Base-by-base conservation (phyloP, 2,329 filamentous ascomycete species). In the Beauveria varroae region DNA sequence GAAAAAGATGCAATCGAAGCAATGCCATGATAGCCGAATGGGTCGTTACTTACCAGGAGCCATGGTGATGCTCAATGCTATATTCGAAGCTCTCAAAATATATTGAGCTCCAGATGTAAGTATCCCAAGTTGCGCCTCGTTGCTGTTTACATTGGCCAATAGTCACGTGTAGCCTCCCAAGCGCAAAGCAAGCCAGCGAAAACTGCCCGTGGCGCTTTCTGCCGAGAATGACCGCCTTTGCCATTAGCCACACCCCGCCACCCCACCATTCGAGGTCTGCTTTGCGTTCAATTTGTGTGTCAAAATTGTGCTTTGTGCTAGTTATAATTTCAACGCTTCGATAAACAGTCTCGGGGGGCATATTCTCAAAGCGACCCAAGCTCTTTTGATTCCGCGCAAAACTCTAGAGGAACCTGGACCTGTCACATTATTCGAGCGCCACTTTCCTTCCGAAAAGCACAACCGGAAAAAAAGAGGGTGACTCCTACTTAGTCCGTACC, bases 251-350 rank as follows among this genome's bases (percentile, higher is more conserved):
- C 73, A 73, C 70, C 71, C 72, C 69, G 69, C 71, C 73, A 74
- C 74, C 74, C 74, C 75, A 75, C 74, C 72, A 74, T 73, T 69
- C 30, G 30, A 53, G 24, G 41, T 68, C 68, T 66, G 68, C 34
- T 58, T 67, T 67, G 65, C 68, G 64, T 65, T 67, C 67, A 74
- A 76, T 75, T 62, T 62, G 60, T 62, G 73, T 76, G 69, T 74
- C 74, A 77, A 77, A 76, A 76, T 76, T 76, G 68, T 75, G 75
- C 55, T 63, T 30, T 52, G 54, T 56, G 55, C 53, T 56, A n/a
- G n/a, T n/a, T n/a, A 41, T 57, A 56, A 55, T 54, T 47, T 47
- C 22, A 34, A 60, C 55, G 24, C n/a, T 24, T 53, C 41, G 37
- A 22, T 50, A 26, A 47, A 56, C 20, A 59, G 58, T 50, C 26